Conservation (phyloP, 2,329 filamentous ascomycete species). For the Diaporthe sp. region DNA sequence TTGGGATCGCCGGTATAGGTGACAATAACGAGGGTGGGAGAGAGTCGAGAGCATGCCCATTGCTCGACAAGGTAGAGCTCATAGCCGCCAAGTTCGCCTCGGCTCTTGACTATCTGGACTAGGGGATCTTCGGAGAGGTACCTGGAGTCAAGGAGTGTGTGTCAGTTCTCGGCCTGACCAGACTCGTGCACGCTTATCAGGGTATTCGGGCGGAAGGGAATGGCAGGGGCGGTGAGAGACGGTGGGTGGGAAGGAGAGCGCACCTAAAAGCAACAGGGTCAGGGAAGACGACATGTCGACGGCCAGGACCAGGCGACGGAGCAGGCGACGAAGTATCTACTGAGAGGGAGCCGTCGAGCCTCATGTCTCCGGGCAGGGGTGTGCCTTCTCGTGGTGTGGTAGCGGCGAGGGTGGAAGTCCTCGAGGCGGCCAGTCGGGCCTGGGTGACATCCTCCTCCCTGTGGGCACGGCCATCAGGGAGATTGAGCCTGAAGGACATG, state of each 20-base stretch:
- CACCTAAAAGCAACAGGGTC: slow-evolving; percentile 69
- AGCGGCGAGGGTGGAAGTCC: slow-evolving; percentile 38
- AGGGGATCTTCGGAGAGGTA: slow-evolving; percentile 88
- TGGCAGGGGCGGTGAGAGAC: neutral
- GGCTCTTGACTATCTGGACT: slow-evolving; percentile 79
- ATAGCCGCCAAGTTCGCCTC: slow-evolving; percentile 79
- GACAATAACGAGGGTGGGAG: slow-evolving; percentile 90
- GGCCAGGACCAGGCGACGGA: slow-evolving; percentile 43
- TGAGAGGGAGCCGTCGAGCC: slow-evolving; percentile 40
- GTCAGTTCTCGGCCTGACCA: slow-evolving; percentile 8
- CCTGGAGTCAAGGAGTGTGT: slow-evolving; percentile 45
- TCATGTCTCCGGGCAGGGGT: slow-evolving; percentile 33
- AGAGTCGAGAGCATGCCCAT: slow-evolving; percentile 92
- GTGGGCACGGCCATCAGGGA: slow-evolving; percentile 45
- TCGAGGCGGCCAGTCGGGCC: slow-evolving; percentile 45
- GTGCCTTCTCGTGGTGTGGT: slow-evolving; percentile 35
- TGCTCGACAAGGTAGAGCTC: slow-evolving; percentile 96
- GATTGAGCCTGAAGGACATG: slow-evolving; percentile 53
- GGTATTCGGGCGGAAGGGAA: neutral
- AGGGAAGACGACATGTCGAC: slow-evolving; percentile 65
- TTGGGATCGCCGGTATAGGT: slow-evolving; percentile 91
- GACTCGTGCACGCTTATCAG: neutral
- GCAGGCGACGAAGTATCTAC: slow-evolving; percentile 36
- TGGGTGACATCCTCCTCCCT: slow-evolving; percentile 52
- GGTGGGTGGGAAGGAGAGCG: slow-evolving; percentile 31